Evolutionary conservation across 2,329 filamentous ascomycete species (phyloP).

Genomic region (Colletotrichum endophyticum): DNA sequence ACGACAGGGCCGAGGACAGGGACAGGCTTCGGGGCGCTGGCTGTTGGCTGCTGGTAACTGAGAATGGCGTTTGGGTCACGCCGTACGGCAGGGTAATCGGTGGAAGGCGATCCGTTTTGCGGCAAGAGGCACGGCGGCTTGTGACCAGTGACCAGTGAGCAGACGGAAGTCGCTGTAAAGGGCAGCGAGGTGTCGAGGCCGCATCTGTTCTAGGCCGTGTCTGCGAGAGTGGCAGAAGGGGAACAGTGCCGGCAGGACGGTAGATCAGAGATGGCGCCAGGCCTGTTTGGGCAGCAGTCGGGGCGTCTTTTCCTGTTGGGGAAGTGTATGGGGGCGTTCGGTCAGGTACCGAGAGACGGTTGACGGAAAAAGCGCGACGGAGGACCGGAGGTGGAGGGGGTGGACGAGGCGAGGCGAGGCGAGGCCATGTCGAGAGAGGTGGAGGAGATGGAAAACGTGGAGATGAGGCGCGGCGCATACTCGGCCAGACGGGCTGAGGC

Average conservation of each 20-base stretch:
- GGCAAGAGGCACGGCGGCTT: conserved; percentile 8
- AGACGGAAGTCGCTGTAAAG: conserved; percentile 11
- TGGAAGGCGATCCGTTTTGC: conserved; percentile 18
- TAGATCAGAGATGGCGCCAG: neutral
- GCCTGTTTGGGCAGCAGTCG: neutral
- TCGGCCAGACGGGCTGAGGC: conserved; percentile 16
- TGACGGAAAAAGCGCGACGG: conserved; percentile 18
- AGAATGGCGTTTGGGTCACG: neutral
- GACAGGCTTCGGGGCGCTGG: neutral
- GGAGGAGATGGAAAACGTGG: conserved; percentile 7
- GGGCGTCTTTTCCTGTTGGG: neutral
- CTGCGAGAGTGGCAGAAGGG: conserved; percentile 10
- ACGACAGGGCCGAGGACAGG: neutral
- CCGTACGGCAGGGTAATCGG: neutral
- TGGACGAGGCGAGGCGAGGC: neutral
- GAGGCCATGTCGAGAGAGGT: neutral
- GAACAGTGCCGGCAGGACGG: conserved; percentile 18
- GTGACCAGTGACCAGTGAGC: neutral
- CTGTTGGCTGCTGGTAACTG: neutral
- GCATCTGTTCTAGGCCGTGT: conserved; percentile 13
- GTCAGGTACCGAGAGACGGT: conserved; percentile 20
- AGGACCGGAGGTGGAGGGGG: neutral
- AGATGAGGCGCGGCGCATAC: conserved; percentile 16
- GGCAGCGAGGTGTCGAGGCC: conserved; percentile 8
- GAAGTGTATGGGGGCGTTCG: neutral